phyloP scores from a whole-genome alignment of 2,329 filamentous ascomycete species.

The Colletotrichum horii region DNA sequence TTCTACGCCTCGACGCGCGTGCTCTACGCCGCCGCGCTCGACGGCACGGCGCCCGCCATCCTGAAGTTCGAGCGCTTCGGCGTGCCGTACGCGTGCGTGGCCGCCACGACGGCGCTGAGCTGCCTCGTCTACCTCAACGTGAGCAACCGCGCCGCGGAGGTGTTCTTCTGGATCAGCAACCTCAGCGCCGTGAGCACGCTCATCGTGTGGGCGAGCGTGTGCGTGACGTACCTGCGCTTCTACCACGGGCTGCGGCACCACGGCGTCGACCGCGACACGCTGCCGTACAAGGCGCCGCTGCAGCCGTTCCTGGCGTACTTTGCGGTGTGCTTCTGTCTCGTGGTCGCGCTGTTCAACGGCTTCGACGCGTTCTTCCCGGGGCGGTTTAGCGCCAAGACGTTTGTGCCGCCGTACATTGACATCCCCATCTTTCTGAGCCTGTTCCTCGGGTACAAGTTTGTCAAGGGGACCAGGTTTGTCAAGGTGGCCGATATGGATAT shows the following conservation, averaged over 20 bases:
- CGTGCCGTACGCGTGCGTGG: conserved; percentile 14
- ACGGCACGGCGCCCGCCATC: conserved; percentile 61
- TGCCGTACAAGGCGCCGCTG: conserved; percentile 69
- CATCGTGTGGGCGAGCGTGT: conserved; percentile 72
- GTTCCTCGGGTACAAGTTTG: conserved; percentile 70
- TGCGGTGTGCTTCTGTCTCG: conserved; percentile 62
- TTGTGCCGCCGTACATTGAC: conserved; percentile 73
- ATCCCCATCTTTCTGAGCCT: conserved; percentile 70
- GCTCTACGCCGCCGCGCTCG: conserved; percentile 63
- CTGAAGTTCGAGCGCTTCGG: conserved; percentile 56
- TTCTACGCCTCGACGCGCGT: conserved; percentile 65
- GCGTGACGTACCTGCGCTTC: conserved; percentile 73
- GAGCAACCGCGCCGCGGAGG: conserved; percentile 46
- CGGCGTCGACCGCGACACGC: conserved; percentile 65
- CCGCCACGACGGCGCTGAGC: conserved; percentile 60
- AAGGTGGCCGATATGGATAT: conserved; percentile 41
- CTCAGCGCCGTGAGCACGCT: conserved; percentile 73
- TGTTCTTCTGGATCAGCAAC: conserved; percentile 54
- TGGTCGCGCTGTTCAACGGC: conserved; percentile 75
- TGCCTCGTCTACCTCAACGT: conserved; percentile 70
- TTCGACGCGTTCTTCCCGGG: conserved; percentile 74
- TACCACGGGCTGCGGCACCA: conserved; percentile 69
- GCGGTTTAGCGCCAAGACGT: conserved; percentile 48
- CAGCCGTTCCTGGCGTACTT: conserved; percentile 75
- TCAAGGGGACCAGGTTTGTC: conserved; percentile 62